Evolutionary conservation across 2,329 filamentous ascomycete genomes (phyloP).

Genomic region (Apiospora marii): DNA sequence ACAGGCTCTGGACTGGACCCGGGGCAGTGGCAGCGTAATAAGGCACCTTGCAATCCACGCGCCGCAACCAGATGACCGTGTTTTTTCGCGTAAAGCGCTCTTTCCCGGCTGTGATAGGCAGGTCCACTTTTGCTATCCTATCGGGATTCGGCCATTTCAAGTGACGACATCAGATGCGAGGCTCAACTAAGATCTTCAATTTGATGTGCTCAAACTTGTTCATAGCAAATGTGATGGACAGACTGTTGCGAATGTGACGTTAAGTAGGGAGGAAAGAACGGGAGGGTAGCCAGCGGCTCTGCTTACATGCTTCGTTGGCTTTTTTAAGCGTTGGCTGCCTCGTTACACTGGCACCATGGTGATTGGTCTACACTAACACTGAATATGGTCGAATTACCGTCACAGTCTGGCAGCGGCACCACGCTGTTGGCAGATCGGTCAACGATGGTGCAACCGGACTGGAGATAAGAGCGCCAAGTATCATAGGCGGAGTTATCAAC

Average conservation of each 20-base stretch:
- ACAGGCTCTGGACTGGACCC: background rate
- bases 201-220: background rate
- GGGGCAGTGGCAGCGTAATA: slow-evolving; percentile 1
- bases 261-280: background rate
- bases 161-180: slow-evolving; percentile 2
- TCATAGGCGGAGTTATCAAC: background rate
- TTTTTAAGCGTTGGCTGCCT: background rate
- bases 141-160: background rate
- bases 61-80: slow-evolving; percentile 9
- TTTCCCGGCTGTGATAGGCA: background rate
- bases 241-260: background rate
- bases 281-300: background rate
- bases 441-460: no score
- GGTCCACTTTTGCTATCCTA: background rate
- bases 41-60: background rate
- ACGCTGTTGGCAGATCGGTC: no score
- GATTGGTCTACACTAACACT: background rate
- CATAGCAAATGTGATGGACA: background rate
- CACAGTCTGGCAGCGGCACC: background rate
- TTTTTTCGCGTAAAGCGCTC: slow-evolving; percentile 19
- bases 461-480: background rate
- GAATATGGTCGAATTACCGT: background rate
- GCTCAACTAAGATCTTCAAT: background rate
- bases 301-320: background rate
- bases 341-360: background rate